phyloP scores from a whole-genome alignment of 257 asterid genomes.

The Haberlea rhodopensis region DNA sequence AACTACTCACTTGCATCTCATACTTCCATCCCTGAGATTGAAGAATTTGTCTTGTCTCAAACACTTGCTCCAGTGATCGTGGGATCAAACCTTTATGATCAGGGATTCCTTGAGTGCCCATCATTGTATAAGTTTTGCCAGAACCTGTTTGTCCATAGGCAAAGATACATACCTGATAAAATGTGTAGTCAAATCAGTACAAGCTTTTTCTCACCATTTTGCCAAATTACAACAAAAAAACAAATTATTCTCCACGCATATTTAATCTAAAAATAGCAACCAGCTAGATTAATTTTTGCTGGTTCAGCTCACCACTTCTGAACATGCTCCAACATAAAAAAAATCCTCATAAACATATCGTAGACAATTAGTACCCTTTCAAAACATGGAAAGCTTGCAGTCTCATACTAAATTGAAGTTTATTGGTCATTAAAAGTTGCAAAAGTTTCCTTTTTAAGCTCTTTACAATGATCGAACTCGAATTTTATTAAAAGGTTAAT shows the following conservation, averaged over 20 bases:
- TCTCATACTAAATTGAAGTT: not conserved
- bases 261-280: not conserved
- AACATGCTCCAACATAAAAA: not conserved
- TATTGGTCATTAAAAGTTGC: no score
- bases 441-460: conserved; percentile 3
- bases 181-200: conserved; percentile 19
- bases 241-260: not conserved
- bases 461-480: not conserved
- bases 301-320: not conserved
- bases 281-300: not conserved
- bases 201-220: not conserved
- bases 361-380: not conserved
- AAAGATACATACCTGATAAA: conserved; percentile 85
- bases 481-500: conserved; percentile 15
- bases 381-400: not conserved
- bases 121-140: conserved; percentile 95
- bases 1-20: conserved; percentile 78
- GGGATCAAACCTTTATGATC: conserved; percentile 91
- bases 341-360: not conserved
- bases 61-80: conserved; percentile 88
- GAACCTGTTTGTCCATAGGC: conserved; percentile 99
- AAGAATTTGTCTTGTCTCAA: conserved; percentile 74
- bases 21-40: conserved; percentile 97
- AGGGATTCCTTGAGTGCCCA: conserved; percentile 70
- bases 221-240: not conserved